phyloP scores from a whole-genome alignment of 2,329 filamentous ascomycete genomes.

The Coleophoma crateriformis region DNA sequence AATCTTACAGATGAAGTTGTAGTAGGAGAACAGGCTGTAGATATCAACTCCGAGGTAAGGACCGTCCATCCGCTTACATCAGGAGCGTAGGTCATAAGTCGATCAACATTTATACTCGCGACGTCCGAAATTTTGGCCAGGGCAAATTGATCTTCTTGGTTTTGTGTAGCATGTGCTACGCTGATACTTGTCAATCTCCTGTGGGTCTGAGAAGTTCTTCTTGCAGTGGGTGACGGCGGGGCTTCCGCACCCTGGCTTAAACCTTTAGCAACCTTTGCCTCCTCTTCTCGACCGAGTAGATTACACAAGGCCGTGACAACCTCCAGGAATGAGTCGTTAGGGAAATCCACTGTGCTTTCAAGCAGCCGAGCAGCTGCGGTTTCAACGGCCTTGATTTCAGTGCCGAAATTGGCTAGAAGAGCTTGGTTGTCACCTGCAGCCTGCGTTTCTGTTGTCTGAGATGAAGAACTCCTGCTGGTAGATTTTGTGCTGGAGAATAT shows the following conservation, averaged over 20 bases:
- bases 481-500: constrained; percentile 54
- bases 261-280: constrained; percentile 9
- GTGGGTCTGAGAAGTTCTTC: constrained; percentile 23
- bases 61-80: constrained; percentile 71
- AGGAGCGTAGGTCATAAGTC: constrained; percentile 63
- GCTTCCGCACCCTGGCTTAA: constrained; percentile 17
- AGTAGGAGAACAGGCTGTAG: constrained; percentile 39
- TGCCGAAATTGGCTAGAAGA: constrained; percentile 62
- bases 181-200: constrained; percentile 38
- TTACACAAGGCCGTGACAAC: constrained; percentile 72
- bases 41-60: constrained; percentile 51
- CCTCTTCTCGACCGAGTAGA: constrained; percentile 46
- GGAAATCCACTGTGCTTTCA: constrained; percentile 89
- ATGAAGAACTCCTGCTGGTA: constrained; percentile 43
- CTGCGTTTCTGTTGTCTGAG: constrained; percentile 40
- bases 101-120: constrained; percentile 67
- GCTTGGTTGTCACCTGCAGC: constrained; percentile 24
- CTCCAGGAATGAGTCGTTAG: constrained; percentile 72
- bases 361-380: constrained; percentile 80
- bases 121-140: constrained; percentile 70
- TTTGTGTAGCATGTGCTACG: constrained; percentile 41
- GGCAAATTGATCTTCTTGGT: constrained; percentile 61
- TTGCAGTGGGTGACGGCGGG: constrained; percentile 14
- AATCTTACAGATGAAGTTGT: constrained; percentile 47
- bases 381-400: constrained; percentile 84